Conservation (phyloP, 2,329 filamentous ascomycete genomes). For the Amauroascus verrucosus region DNA sequence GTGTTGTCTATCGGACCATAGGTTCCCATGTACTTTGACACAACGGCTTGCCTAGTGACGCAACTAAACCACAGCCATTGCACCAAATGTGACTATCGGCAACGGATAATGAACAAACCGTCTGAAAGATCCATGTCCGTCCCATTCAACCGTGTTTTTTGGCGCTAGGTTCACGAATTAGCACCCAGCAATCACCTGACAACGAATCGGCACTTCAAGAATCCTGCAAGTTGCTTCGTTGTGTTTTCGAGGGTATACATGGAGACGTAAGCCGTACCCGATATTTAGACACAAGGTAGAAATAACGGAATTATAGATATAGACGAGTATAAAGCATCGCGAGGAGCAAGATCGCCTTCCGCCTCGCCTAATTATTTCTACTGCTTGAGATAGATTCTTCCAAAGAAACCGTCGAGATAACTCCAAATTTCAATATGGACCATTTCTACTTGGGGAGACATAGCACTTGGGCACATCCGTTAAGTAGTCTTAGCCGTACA, state of each 20-base stretch:
- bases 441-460: not conserved
- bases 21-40: not conserved
- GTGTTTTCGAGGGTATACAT: not conserved
- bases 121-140: not conserved
- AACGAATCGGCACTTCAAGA: not conserved
- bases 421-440: not conserved
- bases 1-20: not conserved
- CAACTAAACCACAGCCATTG: not conserved
- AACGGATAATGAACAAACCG: not conserved
- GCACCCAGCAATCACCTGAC: not conserved
- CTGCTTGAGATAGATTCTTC: not conserved
- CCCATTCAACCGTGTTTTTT: not conserved
- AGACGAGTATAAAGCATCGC: not conserved
- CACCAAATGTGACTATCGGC: not conserved
- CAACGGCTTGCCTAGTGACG: not conserved
- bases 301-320: not conserved
- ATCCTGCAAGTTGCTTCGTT: not conserved
- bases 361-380: not conserved
- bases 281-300: not conserved
- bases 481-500: not conserved
- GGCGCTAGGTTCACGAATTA: not conserved
- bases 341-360: not conserved
- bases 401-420: not conserved
- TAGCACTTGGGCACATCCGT: not conserved
- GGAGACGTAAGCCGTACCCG: not conserved